A percentile compares a stretch with the other conserved stretches of the same genome.
Conservation (phyloP, 2,329 filamentous ascomycete species). For the Ascochyta rabiei region DNA sequence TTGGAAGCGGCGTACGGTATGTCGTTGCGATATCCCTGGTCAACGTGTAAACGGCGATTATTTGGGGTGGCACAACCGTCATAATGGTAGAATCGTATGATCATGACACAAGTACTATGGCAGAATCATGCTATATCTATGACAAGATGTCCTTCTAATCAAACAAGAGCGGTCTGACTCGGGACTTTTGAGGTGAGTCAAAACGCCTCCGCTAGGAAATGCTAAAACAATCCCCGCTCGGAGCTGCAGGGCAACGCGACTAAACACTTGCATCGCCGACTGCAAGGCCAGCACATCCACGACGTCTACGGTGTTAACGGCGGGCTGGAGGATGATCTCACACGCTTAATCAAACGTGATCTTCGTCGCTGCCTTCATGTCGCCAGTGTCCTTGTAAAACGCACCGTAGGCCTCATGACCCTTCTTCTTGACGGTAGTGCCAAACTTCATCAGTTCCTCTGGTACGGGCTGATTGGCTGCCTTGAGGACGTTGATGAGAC, state of each 20-base stretch:
- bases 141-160: conserved; percentile 12
- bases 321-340: conserved; percentile 12
- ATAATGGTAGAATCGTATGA: conserved; percentile 6
- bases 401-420: conserved; percentile 91
- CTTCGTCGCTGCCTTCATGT: conserved; percentile 84
- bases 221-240: conserved; percentile 19
- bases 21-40: neutral
- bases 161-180: conserved; percentile 14
- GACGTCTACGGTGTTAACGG: neutral
- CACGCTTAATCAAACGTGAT: conserved; percentile 76
- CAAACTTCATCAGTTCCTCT: conserved; percentile 90
- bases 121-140: conserved; percentile 1
- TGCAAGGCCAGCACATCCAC: conserved; percentile 4
- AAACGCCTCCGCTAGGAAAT: conserved; percentile 33
- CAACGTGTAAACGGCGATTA: conserved; percentile 12
- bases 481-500: conserved; percentile 91
- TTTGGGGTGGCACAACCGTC: conserved; percentile 10
- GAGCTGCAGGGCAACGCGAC: conserved; percentile 23
- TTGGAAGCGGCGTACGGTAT: too few species aligned
- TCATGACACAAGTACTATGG: conserved; percentile 10
- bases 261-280: conserved; percentile 18
- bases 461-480: conserved; percentile 91
- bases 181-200: conserved; percentile 26
- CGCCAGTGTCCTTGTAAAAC: conserved; percentile 90
- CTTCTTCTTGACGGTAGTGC: conserved; percentile 99